Evolutionary conservation across 768 basidiomycete species (phyloP).

Genomic region (Lentinus brumalis): DNA sequence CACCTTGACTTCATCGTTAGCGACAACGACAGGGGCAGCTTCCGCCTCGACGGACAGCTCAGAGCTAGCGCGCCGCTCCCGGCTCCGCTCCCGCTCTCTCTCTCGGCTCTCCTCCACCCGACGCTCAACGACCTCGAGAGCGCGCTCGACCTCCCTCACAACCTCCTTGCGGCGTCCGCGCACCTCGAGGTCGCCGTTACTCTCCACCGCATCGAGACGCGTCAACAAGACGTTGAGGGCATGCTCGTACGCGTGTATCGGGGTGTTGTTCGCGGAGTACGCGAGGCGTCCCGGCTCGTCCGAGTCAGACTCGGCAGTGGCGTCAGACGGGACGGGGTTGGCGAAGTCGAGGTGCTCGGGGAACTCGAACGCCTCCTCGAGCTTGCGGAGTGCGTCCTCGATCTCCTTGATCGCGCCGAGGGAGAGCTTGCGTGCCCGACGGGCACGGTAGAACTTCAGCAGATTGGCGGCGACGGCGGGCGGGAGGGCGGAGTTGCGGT

Average conservation of each 20-base stretch:
- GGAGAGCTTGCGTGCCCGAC: constrained; percentile 33
- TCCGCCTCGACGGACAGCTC: not conserved
- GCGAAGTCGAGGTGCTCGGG: constrained; percentile 35
- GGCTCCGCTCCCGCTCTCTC: constrained; percentile 20
- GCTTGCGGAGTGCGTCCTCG: constrained; percentile 40
- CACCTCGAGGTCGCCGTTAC: constrained; percentile 57
- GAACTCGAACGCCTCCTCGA: constrained; percentile 42
- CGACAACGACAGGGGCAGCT: not conserved
- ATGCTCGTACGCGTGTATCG: constrained; percentile 64
- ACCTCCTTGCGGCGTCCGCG: constrained; percentile 54
- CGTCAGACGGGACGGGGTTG: constrained; percentile 7
- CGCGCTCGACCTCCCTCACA: constrained; percentile 57
- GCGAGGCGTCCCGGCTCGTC: constrained; percentile 42
- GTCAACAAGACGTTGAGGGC: constrained; percentile 56
- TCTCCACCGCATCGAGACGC: constrained; percentile 62
- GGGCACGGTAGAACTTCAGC: constrained; percentile 36
- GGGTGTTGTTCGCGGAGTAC: constrained; percentile 59
- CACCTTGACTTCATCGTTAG: not conserved
- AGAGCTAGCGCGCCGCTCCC: constrained; percentile 8
- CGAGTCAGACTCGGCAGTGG: not conserved
- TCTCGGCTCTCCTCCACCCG: constrained; percentile 48
- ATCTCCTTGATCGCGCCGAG: constrained; percentile 44
- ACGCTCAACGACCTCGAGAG: constrained; percentile 53
- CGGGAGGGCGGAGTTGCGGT: constrained; percentile 22
- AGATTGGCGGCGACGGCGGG: constrained; percentile 22